Percentiles rank a stretch among this genome's conserved stretches.
These are phyloP conservation scores for Syzygium aromaticum DNA, from an alignment of 345 rosid species.

Conservation along the genomic window DNA sequence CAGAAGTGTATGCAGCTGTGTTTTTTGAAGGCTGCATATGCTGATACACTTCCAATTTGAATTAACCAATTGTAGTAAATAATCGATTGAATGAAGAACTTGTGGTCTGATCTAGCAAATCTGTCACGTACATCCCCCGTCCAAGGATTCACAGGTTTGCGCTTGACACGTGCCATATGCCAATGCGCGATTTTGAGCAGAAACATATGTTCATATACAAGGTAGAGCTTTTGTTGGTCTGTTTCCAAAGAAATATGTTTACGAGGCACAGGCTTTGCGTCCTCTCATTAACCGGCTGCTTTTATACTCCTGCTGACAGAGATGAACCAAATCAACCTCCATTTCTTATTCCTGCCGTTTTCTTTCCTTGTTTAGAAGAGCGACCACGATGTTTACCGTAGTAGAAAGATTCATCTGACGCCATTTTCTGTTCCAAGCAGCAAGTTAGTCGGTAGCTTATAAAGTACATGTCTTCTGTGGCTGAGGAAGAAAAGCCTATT, in stretches of 20 bases:
- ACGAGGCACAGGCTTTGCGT: background rate
- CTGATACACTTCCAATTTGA: background rate
- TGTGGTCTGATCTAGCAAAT: background rate
- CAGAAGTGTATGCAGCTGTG: slow-evolving; percentile 28
- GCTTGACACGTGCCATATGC: background rate
- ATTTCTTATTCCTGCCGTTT: background rate
- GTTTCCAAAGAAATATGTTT: too few relatives aligned
- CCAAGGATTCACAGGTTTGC: background rate
- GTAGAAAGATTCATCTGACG: background rate
- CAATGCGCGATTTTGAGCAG: background rate
- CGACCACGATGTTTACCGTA: background rate
- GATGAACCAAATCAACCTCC: background rate
- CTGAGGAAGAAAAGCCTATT: background rate
- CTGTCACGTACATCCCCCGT: background rate
- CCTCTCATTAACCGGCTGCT: background rate
- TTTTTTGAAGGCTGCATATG: slow-evolving; percentile 35
- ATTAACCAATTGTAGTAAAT: slow-evolving; percentile 8
- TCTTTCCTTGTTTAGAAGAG: background rate
- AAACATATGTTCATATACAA: background rate
- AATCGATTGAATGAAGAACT: background rate
- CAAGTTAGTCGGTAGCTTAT: background rate
- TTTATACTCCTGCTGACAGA: background rate
- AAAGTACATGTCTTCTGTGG: background rate
- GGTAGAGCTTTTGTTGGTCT: background rate
- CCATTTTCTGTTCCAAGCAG: background rate